phyloP scores from a whole-genome alignment of 108 stramenopile genomes.

The Cylindrotheca fusiformis region DNA sequence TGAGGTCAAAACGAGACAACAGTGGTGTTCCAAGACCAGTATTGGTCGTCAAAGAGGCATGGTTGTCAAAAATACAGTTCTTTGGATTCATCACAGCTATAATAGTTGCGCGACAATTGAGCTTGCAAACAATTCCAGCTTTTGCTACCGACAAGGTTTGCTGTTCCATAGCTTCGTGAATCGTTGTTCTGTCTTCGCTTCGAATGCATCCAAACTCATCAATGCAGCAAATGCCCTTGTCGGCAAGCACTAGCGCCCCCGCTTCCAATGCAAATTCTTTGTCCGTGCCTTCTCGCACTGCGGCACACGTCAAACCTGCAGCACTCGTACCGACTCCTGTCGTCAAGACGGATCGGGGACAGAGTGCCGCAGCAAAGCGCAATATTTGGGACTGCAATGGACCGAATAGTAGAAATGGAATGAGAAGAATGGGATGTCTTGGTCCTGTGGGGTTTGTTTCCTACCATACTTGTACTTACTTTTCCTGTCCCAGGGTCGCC shows the following conservation, averaged over 20 bases:
- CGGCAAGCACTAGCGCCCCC: conserved; percentile 95
- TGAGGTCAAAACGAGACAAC: conserved; percentile 95
- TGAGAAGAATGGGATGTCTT: too few species aligned
- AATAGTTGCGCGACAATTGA: conserved; percentile 90
- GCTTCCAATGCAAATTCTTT: conserved; percentile 96
- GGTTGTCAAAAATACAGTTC: conserved; percentile 78
- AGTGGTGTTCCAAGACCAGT: conserved; percentile 94
- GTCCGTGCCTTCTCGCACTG: conserved; percentile 85
- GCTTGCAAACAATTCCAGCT: conserved; percentile 95
- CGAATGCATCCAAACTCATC: conserved; percentile 94
- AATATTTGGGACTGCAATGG: conserved; percentile 88
- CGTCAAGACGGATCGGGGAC: conserved; percentile 91
- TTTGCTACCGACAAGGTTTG: conserved; percentile 96
- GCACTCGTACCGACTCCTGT: conserved; percentile 97
- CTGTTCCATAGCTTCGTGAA: conserved; percentile 99
- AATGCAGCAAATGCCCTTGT: conserved; percentile 94
- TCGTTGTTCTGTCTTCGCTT: conserved; percentile 81
- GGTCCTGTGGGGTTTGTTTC: too few species aligned
- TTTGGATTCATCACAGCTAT: conserved; percentile 94
- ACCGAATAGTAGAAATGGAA: too few species aligned
- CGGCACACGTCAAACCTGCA: conserved; percentile 98
- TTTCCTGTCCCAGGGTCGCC: conserved; percentile 83
- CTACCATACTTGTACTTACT: not conserved
- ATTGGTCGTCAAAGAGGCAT: conserved; percentile 74
- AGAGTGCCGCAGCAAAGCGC: conserved; percentile 89